phyloP scores from a whole-genome alignment of 805 yeast species.

The Lipomyces mesembrius region DNA sequence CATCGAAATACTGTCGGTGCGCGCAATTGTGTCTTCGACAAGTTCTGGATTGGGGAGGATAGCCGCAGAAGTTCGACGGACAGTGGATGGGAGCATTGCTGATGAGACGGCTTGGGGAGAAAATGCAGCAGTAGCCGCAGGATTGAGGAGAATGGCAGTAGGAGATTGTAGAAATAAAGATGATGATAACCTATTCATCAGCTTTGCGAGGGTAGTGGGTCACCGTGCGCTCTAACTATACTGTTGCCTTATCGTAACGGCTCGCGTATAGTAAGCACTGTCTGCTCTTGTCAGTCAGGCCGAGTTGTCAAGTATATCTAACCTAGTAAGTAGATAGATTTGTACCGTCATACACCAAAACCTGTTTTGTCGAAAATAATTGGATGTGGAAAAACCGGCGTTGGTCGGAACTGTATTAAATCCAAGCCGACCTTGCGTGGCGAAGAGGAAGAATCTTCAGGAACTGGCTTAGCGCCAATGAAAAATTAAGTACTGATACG shows the following conservation, averaged over 20 bases:
- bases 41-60: slow-evolving; percentile 30
- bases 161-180: slow-evolving; percentile 10
- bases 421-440: neutral
- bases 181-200: slow-evolving; percentile 10
- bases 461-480: slow-evolving; percentile 7
- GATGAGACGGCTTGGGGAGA: slow-evolving; percentile 10
- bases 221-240: neutral
- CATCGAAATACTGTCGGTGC: neutral
- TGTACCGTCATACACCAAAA: neutral
- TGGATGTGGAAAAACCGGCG: neutral
- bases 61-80: slow-evolving; percentile 29
- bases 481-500: neutral
- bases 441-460: slow-evolving; percentile 1
- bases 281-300: neutral
- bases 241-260: neutral
- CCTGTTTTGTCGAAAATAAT: neutral
- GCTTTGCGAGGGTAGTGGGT: neutral
- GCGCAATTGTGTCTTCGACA: slow-evolving; percentile 5
- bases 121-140: slow-evolving; percentile 1
- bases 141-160: slow-evolving; percentile 8
- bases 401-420: neutral
- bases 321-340: neutral
- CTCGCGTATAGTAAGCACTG: neutral
- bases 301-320: neutral
- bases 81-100: slow-evolving; percentile 22